These are phyloP conservation scores for Lippia alba DNA, from an alignment of 305 asterid genomes.

Conservation along the genomic window DNA sequence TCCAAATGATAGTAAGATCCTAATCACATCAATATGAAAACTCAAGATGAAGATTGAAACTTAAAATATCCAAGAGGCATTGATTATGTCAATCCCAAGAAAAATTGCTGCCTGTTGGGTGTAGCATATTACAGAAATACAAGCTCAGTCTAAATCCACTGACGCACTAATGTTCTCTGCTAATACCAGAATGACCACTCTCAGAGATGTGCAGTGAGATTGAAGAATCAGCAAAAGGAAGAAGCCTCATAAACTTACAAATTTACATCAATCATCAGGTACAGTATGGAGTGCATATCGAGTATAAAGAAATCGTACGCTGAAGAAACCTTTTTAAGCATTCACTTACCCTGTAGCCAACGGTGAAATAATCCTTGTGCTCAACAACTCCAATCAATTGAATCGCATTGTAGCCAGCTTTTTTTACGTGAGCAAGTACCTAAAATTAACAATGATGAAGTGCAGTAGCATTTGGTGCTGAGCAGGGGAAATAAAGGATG, in stretches of 20 bases:
- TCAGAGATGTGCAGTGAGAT: constrained; percentile 9
- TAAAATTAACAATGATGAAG: constrained; percentile 38
- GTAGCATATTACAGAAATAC: constrained; percentile 6
- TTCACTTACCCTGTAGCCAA: constrained; percentile 85
- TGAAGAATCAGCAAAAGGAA: constrained; percentile 9
- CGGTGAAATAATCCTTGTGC: constrained; percentile 94
- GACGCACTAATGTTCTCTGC: constrained; percentile 21
- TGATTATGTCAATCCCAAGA: constrained; percentile 1
- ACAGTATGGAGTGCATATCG: constrained; percentile 14
- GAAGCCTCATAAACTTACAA: constrained; percentile 2
- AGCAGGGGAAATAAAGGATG: constrained; percentile 32
- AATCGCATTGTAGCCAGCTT: constrained; percentile 93
- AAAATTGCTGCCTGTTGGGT: constrained; percentile 21
- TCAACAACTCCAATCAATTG: constrained; percentile 92
- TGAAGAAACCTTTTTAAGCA: constrained; percentile 21
- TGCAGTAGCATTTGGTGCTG: constrained; percentile 32
- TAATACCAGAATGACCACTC: constrained; percentile 12
- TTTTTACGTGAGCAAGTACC: constrained; percentile 92
- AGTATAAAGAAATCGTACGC: constrained; percentile 14
- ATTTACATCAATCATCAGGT: constrained; percentile 17
- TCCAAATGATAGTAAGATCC: constrained; percentile 2
- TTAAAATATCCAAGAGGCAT: constrained; percentile 7
- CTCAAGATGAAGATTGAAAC: constrained; percentile 9
- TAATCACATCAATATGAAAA: constrained; percentile 14
- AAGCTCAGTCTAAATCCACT: constrained; percentile 2